Evolutionary conservation across 2,329 filamentous ascomycete genomes (phyloP).

Genomic region (Coniochaeta ligniaria): DNA sequence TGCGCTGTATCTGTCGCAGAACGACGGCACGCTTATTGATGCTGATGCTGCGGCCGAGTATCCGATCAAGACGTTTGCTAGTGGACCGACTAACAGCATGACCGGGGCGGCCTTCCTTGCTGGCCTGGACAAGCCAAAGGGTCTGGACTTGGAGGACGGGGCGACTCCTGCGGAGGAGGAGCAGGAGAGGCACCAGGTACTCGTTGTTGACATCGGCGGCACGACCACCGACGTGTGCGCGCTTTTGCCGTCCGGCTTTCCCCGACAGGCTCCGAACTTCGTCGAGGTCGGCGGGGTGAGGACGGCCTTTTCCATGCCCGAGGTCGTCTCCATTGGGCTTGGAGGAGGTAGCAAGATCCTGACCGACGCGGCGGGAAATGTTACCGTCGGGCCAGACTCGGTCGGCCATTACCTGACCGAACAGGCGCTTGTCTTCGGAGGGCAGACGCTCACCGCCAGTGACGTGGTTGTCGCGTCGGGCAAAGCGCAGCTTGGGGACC

Average conservation of each 20-base stretch:
- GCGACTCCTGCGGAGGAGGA: not conserved
- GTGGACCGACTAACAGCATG: constrained; percentile 47
- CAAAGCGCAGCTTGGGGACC: constrained; percentile 21
- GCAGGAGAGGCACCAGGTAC: constrained; percentile 21
- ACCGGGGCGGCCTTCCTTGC: constrained; percentile 46
- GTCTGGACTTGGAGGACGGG: not conserved
- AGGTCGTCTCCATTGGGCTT: constrained; percentile 48
- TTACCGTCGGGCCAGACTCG: constrained; percentile 48
- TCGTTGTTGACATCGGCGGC: constrained; percentile 54
- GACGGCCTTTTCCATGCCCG: constrained; percentile 51
- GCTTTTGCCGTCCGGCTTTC: constrained; percentile 50
- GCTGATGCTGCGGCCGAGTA: constrained; percentile 37
- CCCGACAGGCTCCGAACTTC: constrained; percentile 50
- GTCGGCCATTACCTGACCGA: constrained; percentile 43
- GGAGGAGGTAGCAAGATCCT: constrained; percentile 41
- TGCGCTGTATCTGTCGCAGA: constrained; percentile 42
- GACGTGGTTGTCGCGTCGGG: constrained; percentile 38
- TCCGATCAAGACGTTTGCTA: constrained; percentile 46
- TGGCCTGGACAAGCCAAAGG: constrained; percentile 26
- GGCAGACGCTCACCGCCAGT: constrained; percentile 42
- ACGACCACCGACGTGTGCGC: constrained; percentile 55
- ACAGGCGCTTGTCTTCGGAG: constrained; percentile 45
- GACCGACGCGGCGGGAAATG: constrained; percentile 4
- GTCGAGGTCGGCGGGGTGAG: constrained; percentile 51
- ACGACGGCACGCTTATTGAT: constrained; percentile 45